Base-by-base conservation (phyloP, 1,284 basidiomycete genomes). In the Cystobasidium sp. region DNA sequence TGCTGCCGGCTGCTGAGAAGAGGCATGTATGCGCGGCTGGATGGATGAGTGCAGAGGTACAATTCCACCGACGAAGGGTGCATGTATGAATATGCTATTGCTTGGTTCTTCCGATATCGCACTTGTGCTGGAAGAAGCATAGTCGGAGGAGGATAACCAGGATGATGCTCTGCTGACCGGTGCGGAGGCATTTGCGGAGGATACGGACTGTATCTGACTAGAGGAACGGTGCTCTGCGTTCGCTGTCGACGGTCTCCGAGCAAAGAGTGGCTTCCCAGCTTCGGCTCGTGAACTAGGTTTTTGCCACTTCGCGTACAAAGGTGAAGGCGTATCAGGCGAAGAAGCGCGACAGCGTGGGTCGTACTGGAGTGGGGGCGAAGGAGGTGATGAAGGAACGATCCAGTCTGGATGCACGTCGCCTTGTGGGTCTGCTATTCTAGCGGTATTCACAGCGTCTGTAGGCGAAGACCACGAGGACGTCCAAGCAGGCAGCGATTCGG, bases 321-420 rank as follows among this genome's bases (percentile, higher is more conserved):
- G 70, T 18, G 63, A 65, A 8, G 70, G 70, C 0, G 70, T 56
- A 8, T 73, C 51, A 18, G 70, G 70, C 24, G 70, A 73, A 56
- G 62, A 12, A 20, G 62, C 44, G 37, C 62, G 47, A 46, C 70
- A 73, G 22, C 70, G 56, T 52, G 70, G 70, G 20, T 73, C 70
- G 16, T 51, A 65, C 1, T 49, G 62, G 6, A 62, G 46, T 3
- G 70, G 70, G 20, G 70, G 70, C 1, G 62, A 56, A 1, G 70
- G 70, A 5, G 70, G 70, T 3, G 70, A 73, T 10, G 59, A 52
- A 24, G 63, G 63, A 14, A 64, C 22, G 1, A 62, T 53, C 61
- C 69, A 62, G 24, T 22, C 37, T 18, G 68, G 46, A 22, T 61
- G 47, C 2, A 53, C 41, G 7, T 31, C 43, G n/a, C 43, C 18